Base-by-base conservation (phyloP, 148 eudicot species). In the Pouteria glomerata region DNA sequence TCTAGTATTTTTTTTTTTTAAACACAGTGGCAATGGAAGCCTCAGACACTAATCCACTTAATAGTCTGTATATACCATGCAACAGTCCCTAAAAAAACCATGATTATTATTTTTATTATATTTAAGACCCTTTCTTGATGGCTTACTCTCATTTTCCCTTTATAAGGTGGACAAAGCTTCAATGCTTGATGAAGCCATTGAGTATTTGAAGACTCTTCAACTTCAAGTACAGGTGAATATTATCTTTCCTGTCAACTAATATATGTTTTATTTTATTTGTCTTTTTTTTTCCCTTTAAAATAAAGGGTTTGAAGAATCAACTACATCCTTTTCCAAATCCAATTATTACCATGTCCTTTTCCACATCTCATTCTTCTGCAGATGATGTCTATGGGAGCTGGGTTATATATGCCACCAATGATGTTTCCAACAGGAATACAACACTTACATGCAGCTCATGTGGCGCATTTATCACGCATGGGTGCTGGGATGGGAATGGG, bases 111-210 rank as follows among this genome's bases (percentile, higher is more conserved):
- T 11, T 12, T 24, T 35, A n/a, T 50, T 6, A 31, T 34, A 18
- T 4, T 66, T 48, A 31, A 47, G 24, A 48, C 19, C 6, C 39
- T 19, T 71, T 44, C 29, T 27, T 26, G 35, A 31, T 74, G 71
- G 27, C 42, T 73, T 34, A 77, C 48, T 24, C 63, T 24, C 63
- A 47, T 57, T 63, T 52, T 59, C 69, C 21, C 41, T 31, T 45
- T 45, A 18, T 55, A 68, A 95, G 99, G 99, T 82, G 57, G 99
- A 95, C 78, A 95, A 95, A 85, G 97, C 97, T 65, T 95, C 99
- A 64, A 92, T 96, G 99, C 96, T 96, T 70, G 99, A 96, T 69
- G 99, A 96, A 81, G 99, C 99, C 74, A 96, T 92, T 74, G 97
- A 96, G 71, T 96, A 96, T 82, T 74, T 96, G 79, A 96, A 96